Percentiles rank a stretch among this genome's conserved stretches.
phyloP scores from a whole-genome alignment of 768 basidiomycete genomes.

The Holtermanniella nyarrowii region DNA sequence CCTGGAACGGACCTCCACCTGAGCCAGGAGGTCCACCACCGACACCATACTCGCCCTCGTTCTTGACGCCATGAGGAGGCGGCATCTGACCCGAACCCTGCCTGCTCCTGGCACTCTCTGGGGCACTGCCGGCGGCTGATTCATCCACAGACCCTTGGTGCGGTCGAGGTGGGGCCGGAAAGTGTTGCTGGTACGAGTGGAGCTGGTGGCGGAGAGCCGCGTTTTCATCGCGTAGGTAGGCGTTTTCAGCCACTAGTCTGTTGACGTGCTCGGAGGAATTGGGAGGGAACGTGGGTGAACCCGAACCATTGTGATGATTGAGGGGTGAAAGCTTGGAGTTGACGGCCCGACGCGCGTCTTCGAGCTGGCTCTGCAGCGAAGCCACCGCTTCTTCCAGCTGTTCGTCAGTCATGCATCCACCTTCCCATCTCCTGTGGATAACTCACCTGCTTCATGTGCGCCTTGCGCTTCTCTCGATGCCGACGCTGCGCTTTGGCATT shows the following conservation, averaged over 20 bases:
- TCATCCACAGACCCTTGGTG: background rate
- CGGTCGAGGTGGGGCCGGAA: background rate
- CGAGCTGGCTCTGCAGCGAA: constrained; percentile 26
- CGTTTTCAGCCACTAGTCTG: constrained; percentile 24
- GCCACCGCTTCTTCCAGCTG: constrained; percentile 36
- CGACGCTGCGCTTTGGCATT: constrained; percentile 39
- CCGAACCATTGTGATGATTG: constrained; percentile 6
- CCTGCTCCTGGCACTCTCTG: constrained; percentile 40
- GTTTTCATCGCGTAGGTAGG: constrained; percentile 33
- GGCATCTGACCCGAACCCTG: constrained; percentile 60
- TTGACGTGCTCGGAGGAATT: constrained; percentile 11
- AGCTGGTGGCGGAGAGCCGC: constrained; percentile 24
- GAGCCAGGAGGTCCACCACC: background rate
- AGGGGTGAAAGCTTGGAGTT: constrained; percentile 10
- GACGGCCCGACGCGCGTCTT: constrained; percentile 28
- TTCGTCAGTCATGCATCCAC: background rate
- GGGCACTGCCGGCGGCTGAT: no score
- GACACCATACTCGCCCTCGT: background rate
- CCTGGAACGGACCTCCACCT: no score
- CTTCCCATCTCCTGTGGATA: background rate
- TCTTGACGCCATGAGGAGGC: background rate
- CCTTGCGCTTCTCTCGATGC: constrained; percentile 38
- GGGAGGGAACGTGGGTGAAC: background rate
- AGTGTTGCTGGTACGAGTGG: constrained; percentile 5
- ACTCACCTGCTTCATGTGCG: constrained; percentile 35